Base-by-base conservation (phyloP, 371 early-diverging fungal genomes). In the Amoeboradix gromovi region DNA sequence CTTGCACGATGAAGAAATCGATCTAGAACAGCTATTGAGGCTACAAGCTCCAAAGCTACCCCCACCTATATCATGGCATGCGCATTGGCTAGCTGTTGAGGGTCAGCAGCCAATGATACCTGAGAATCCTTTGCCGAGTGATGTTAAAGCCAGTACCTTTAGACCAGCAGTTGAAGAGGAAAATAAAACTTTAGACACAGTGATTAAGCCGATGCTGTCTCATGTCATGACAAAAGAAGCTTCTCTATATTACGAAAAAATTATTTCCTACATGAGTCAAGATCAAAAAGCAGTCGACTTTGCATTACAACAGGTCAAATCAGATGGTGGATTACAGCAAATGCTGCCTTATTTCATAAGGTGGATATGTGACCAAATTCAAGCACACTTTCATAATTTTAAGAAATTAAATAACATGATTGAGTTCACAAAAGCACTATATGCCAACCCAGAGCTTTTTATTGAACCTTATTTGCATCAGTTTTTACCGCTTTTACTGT, bases 21-120 rank as follows among this genome's bases (percentile, higher is more conserved):
- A 97, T 75, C 83, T 98, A 70, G 98, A 97, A 67, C 83, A 86
- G 2, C 78, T 92, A 31, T 79, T 99, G 1, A 88, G 86, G 69
- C 82, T 84, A 29, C 91, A 94, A 0, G 78, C 98, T 22, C 99
- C 98, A 0, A 87, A 88, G 69, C 88, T 96, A 1, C 98, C 98
- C 0, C 78, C 87, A 29, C 91, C 92, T 68, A 83, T 88, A 75
- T 71, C 1, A 68, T 76, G 27, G 75, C 76, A 77, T 90, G 87
- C 48, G n/a, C 95, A 96, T 75, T 96, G 95, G 94, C 84, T 99
- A 17, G 98, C 98, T 1, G 89, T 99, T 71, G 98, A 98, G 72
- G 99, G 99, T 28, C 94, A 96, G 1, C 98, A 99, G 76, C 99
- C 99, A 31, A 86, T 88, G 17, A 98, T 94, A 72, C 90, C 93